Conservation (phyloP, 1,139 yeast genomes). For the Yamadazyma trypodendri region DNA sequence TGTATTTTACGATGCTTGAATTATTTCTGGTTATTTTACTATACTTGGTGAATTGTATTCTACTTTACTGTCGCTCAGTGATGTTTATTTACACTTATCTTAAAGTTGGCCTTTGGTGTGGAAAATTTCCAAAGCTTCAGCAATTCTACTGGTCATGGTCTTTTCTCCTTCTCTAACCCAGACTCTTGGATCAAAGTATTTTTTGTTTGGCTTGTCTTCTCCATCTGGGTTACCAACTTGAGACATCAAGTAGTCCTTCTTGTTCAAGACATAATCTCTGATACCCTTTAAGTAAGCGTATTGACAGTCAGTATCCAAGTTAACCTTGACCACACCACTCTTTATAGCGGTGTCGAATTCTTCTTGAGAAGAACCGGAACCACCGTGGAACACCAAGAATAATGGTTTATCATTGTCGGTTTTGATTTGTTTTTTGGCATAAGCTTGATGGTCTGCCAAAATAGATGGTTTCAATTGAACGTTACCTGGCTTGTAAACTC, state of each 20-base stretch:
- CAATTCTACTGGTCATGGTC: constrained; percentile 88
- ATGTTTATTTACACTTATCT: no score
- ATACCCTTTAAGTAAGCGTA: constrained; percentile 95
- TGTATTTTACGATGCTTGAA: no score
- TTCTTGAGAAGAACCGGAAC: constrained; percentile 93
- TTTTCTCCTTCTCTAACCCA: constrained; percentile 99
- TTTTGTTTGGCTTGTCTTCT: constrained; percentile 98
- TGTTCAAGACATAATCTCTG: constrained; percentile 92
- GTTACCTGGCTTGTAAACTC: constrained; percentile 99
- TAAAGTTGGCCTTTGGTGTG: constrained; percentile 69
- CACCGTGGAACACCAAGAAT: constrained; percentile 99
- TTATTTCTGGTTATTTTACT: no score
- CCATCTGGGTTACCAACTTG: constrained; percentile 99
- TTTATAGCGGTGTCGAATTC: constrained; percentile 91
- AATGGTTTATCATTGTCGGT: constrained; percentile 68
- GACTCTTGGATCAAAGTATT: constrained; percentile 99
- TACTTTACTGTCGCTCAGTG: no score
- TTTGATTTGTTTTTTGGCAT: constrained; percentile 65
- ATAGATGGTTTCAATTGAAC: constrained; percentile 91
- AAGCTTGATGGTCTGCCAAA: constrained; percentile 93
- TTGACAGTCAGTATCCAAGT: constrained; percentile 99
- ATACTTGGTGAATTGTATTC: no score
- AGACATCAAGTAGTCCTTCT: constrained; percentile 88
- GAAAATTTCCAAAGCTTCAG: constrained; percentile 84
- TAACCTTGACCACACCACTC: constrained; percentile 97